Conservation (phyloP, 2,329 filamentous ascomycete species). For the Periconia sp. region DNA sequence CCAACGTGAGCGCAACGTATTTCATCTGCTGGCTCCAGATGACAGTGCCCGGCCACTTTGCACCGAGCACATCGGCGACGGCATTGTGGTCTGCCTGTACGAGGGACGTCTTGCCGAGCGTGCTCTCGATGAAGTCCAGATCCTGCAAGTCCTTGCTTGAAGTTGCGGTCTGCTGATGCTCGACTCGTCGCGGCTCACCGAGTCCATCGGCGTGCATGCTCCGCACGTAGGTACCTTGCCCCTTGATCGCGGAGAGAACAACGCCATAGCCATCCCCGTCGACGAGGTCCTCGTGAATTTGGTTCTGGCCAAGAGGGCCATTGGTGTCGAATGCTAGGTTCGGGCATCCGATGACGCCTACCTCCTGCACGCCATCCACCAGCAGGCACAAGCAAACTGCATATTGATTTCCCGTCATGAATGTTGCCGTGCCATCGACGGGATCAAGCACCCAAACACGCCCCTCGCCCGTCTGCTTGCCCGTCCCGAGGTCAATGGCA, state of each 20-base stretch:
- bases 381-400: slow-evolving; percentile 66
- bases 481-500: slow-evolving; percentile 65
- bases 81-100: slow-evolving; percentile 45
- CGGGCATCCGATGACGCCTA: slow-evolving; percentile 68
- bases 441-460: slow-evolving; percentile 68
- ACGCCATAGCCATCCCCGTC: slow-evolving; percentile 50
- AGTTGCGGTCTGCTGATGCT: slow-evolving; percentile 19
- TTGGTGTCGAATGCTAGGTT: slow-evolving; percentile 58
- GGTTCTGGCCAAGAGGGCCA: slow-evolving; percentile 19
- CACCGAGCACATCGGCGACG: slow-evolving; percentile 46
- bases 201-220: slow-evolving; percentile 44
- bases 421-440: slow-evolving; percentile 68
- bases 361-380: slow-evolving; percentile 61
- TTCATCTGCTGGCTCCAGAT: slow-evolving; percentile 62
- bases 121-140: slow-evolving; percentile 56
- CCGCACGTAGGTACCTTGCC: slow-evolving; percentile 52
- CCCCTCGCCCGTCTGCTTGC: slow-evolving; percentile 53
- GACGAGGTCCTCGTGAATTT: slow-evolving; percentile 46
- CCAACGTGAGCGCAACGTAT: slow-evolving; percentile 59
- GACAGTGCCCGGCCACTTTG: slow-evolving; percentile 56
- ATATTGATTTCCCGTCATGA: slow-evolving; percentile 67
- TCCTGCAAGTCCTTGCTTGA: slow-evolving; percentile 36
- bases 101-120: slow-evolving; percentile 46
- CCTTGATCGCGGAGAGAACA: slow-evolving; percentile 56
- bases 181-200: slow-evolving; percentile 39